Evolutionary conservation across 2,329 filamentous ascomycete species (phyloP).

Genomic region (Niveomyces coronatus): DNA sequence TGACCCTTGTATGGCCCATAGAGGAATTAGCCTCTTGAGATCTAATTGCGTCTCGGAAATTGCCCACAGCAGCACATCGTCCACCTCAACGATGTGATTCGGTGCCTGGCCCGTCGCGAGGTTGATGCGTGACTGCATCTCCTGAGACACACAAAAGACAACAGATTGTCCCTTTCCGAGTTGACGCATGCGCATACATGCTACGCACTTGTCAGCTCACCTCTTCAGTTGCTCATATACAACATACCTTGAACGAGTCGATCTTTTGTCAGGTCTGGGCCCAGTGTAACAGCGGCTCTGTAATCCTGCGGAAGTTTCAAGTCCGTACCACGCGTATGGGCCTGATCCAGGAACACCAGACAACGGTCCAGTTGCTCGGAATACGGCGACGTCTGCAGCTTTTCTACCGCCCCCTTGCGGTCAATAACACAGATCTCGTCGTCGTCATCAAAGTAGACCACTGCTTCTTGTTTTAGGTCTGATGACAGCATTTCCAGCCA

Average conservation of each 20-base stretch:
- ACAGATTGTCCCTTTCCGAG: slow-evolving; percentile 58
- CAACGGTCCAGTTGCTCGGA: slow-evolving; percentile 45
- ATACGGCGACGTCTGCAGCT: slow-evolving; percentile 50
- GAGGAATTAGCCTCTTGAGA: slow-evolving; percentile 35
- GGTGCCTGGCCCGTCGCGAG: slow-evolving; percentile 11
- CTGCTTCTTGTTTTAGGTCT: slow-evolving; percentile 15
- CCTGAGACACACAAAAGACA: slow-evolving; percentile 46
- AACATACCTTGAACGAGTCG: slow-evolving; percentile 57
- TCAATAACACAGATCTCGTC: slow-evolving; percentile 47
- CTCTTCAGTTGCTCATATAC: too few relatives aligned
- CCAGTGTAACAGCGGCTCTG: slow-evolving; percentile 57
- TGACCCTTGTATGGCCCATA: slow-evolving; percentile 52
- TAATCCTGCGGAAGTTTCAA: slow-evolving; percentile 48
- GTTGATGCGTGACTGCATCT: slow-evolving; percentile 46
- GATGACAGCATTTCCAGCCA: slow-evolving; percentile 35
- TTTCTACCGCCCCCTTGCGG: slow-evolving; percentile 33
- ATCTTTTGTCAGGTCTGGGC: slow-evolving; percentile 57
- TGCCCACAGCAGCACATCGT: slow-evolving; percentile 47
- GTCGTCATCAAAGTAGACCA: slow-evolving; percentile 46
- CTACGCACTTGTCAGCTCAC: too few relatives aligned
- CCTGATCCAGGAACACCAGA: slow-evolving; percentile 59
- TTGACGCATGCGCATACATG: slow-evolving; percentile 62
- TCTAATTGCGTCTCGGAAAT: slow-evolving; percentile 47
- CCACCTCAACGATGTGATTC: slow-evolving; percentile 27
- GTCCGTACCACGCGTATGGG: slow-evolving; percentile 61